Evolutionary conservation across 176 grass and related monocot species (phyloP).

Genomic region (Bolboschoenus planiculmis): DNA sequence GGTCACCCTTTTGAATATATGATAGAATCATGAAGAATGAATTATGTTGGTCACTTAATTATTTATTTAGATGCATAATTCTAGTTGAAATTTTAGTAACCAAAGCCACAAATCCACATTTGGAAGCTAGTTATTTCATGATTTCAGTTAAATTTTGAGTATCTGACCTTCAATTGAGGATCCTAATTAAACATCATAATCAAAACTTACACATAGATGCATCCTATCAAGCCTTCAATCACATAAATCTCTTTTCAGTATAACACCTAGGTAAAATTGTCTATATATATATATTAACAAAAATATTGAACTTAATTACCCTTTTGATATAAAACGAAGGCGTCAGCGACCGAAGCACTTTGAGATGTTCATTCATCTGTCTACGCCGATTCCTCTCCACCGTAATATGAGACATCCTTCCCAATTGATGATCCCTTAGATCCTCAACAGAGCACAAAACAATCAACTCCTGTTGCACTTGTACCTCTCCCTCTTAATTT

Average conservation of each 20-base stretch:
- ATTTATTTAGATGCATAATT: neutral
- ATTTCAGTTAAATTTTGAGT: neutral
- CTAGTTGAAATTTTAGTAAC: neutral
- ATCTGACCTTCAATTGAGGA: neutral
- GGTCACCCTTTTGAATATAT: conserved; percentile 69
- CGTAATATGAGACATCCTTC: conserved; percentile 79
- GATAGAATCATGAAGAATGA: too few relatives aligned
- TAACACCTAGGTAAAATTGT: neutral
- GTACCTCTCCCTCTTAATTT: neutral
- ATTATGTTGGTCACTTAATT: neutral
- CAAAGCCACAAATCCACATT: neutral
- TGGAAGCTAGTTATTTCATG: neutral
- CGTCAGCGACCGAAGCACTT: conserved; percentile 79
- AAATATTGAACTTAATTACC: conserved; percentile 6
- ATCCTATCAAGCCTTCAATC: neutral
- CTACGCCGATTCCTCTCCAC: conserved; percentile 87
- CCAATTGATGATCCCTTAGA: neutral
- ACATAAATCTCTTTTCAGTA: neutral
- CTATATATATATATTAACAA: neutral
- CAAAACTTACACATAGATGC: neutral
- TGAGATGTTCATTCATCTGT: conserved; percentile 97
- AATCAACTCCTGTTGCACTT: neutral
- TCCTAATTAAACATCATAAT: neutral
- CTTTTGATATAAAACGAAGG: conserved; percentile 88
- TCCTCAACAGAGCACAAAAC: neutral